Percentiles rank a stretch among this genome's conserved stretches.
These are phyloP conservation scores for Hirschfeldia incana DNA, from an alignment of 345 rosid species.

Conservation along the genomic window DNA sequence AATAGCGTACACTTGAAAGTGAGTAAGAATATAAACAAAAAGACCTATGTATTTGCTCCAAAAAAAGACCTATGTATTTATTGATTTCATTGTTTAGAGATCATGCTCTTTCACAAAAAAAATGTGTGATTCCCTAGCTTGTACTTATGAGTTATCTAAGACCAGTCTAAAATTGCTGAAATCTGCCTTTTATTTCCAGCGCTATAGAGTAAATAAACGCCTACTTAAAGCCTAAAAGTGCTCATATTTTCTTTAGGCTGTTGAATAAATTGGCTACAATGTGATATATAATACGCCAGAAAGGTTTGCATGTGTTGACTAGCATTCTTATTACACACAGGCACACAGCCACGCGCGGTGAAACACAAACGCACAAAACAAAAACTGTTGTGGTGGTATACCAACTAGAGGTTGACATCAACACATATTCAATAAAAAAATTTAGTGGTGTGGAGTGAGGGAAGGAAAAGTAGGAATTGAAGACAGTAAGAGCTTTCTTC, in stretches of 20 bases:
- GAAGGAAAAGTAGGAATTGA: slow-evolving; percentile 93
- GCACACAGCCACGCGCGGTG: background rate
- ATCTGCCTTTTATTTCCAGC: background rate
- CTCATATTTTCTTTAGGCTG: background rate
- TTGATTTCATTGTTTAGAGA: too few species aligned
- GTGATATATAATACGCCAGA: background rate
- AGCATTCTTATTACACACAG: background rate
- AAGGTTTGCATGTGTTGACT: background rate
- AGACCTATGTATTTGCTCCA: too few species aligned
- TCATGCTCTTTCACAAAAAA: too few species aligned
- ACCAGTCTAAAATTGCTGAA: background rate
- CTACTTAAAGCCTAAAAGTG: background rate
- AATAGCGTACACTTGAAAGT: too few species aligned
- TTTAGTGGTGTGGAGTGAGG: slow-evolving; percentile 54
- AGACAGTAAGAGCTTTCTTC: slow-evolving; percentile 72
- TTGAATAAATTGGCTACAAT: background rate
- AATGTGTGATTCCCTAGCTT: background rate
- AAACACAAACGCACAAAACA: background rate
- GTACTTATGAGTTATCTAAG: background rate
- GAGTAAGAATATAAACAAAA: too few species aligned
- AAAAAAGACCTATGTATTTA: too few species aligned
- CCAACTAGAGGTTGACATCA: slow-evolving; percentile 31
- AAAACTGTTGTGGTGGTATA: background rate
- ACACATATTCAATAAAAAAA: background rate
- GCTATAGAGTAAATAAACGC: background rate